phyloP scores from a whole-genome alignment of 805 yeast species.

The Wickerhamomyces hampshirensis region DNA sequence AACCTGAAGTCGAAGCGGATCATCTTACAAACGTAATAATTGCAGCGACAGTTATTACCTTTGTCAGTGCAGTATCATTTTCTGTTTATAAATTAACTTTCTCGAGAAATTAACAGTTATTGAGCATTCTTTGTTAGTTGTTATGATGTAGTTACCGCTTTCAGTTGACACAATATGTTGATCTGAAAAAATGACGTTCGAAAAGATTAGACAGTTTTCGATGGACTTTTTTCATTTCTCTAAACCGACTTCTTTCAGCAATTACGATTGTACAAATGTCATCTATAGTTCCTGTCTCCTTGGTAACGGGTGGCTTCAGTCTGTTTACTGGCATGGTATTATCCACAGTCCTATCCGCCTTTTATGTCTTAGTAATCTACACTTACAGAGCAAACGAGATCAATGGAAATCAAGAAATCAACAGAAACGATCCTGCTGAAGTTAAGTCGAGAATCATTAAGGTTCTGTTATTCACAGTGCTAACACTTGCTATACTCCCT shows the following conservation, averaged over 20 bases:
- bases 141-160: not conserved
- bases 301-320: not conserved
- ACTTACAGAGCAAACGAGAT: slow-evolving; percentile 15
- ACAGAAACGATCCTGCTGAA: slow-evolving; percentile 40
- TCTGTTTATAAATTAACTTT: slow-evolving; percentile 52
- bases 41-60: slow-evolving; percentile 66
- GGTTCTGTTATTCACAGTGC: slow-evolving; percentile 21
- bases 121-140: too few species aligned
- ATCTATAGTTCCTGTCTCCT: not conserved
- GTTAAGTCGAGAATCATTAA: slow-evolving; percentile 37
- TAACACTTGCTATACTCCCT: slow-evolving; percentile 8
- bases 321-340: slow-evolving; percentile 17
- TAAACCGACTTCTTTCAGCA: too few species aligned
- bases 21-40: slow-evolving; percentile 47
- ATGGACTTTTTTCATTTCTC: too few species aligned
- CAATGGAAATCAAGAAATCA: slow-evolving; percentile 1
- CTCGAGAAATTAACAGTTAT: not conserved
- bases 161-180: not conserved
- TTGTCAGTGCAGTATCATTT: slow-evolving; percentile 56
- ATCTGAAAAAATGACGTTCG: too few species aligned
- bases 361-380: slow-evolving; percentile 44
- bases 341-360: slow-evolving; percentile 33
- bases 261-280: too few species aligned
- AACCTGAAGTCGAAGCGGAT: slow-evolving; percentile 54
- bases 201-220: too few species aligned